Evolutionary conservation across 345 rosid genomes (phyloP).

Genomic region (Nasturtium officinale): DNA sequence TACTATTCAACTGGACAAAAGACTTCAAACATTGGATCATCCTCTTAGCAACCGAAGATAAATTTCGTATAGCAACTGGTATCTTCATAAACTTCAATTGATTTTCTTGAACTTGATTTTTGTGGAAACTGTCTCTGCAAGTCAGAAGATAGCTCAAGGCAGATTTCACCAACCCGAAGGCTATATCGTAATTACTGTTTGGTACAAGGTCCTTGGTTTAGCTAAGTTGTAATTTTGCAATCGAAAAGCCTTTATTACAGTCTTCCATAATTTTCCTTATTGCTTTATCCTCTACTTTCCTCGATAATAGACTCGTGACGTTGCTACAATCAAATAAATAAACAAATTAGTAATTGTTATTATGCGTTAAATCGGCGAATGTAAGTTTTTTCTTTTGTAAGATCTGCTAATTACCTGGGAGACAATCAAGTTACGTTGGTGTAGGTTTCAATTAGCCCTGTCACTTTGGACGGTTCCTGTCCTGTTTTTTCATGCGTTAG

Average conservation of each 20-base stretch:
- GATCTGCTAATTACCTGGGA: constrained; percentile 36
- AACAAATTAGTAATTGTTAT: no score
- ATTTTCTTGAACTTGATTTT: neutral
- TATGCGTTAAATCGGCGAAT: no score
- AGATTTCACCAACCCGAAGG: neutral
- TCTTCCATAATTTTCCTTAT: neutral
- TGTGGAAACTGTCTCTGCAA: constrained; percentile 4
- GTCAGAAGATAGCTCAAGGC: neutral
- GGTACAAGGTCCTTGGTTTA: neutral
- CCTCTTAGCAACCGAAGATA: no score
- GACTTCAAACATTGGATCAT: no score
- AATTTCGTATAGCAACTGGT: no score
- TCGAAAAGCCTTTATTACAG: neutral
- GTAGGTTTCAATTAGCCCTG: no score
- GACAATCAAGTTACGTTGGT: constrained; percentile 25
- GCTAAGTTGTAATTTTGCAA: neutral
- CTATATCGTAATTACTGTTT: neutral
- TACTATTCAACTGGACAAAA: no score
- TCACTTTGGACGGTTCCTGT: no score
- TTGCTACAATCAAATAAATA: neutral
- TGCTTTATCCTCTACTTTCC: neutral
- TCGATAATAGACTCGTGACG: neutral
- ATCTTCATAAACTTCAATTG: neutral
- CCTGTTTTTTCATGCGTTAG: no score
- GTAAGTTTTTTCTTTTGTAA: no score